Percentiles rank a stretch among this genome's conserved stretches.
phyloP scores from a whole-genome alignment of 2,329 filamentous ascomycete species.

The Cordyceps tenuipes region DNA sequence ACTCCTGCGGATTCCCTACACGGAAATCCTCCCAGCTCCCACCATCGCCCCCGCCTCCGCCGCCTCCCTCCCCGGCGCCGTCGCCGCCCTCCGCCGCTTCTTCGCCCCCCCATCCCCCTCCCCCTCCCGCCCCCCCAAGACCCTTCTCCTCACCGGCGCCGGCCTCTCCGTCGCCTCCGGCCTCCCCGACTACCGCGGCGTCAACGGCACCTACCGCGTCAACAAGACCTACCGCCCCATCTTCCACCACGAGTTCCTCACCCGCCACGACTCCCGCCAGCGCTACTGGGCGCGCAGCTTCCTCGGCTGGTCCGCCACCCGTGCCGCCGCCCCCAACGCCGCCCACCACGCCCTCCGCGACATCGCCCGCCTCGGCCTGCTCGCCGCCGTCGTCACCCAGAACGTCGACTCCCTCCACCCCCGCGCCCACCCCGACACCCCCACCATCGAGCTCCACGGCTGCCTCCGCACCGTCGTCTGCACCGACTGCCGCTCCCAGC shows the following conservation, averaged over 20 bases:
- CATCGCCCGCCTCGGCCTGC: slow-evolving; percentile 61
- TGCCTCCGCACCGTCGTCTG: slow-evolving; percentile 78
- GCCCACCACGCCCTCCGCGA: slow-evolving; percentile 70
- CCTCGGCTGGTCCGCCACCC: slow-evolving; percentile 78
- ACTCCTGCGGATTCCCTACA: slow-evolving; percentile 85
- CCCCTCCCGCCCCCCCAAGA: slow-evolving; percentile 28
- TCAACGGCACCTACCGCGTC: slow-evolving; percentile 82
- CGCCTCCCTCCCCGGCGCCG: slow-evolving; percentile 59
- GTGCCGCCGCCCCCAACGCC: slow-evolving; percentile 69
- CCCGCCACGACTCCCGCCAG: slow-evolving; percentile 75
- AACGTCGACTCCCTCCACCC: slow-evolving; percentile 95
- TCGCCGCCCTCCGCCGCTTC: slow-evolving; percentile 71
- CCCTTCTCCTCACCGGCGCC: slow-evolving; percentile 62
- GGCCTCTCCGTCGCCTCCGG: slow-evolving; percentile 91
- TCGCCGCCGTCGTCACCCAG: slow-evolving; percentile 78
- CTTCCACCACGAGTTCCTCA: slow-evolving; percentile 83
- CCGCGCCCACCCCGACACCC: slow-evolving; percentile 62
- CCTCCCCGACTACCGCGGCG: slow-evolving; percentile 83
- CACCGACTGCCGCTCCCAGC: slow-evolving; percentile 65
- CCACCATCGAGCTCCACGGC: slow-evolving; percentile 82
- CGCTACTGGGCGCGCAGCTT: slow-evolving; percentile 95
- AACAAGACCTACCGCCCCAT: slow-evolving; percentile 88
- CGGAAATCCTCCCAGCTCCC: slow-evolving; percentile 68
- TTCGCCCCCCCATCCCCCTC: slow-evolving; percentile 52
- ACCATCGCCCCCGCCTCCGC: slow-evolving; percentile 67